Conservation (phyloP, 2,329 filamentous ascomycete species). For the Exophiala bonariae region DNA sequence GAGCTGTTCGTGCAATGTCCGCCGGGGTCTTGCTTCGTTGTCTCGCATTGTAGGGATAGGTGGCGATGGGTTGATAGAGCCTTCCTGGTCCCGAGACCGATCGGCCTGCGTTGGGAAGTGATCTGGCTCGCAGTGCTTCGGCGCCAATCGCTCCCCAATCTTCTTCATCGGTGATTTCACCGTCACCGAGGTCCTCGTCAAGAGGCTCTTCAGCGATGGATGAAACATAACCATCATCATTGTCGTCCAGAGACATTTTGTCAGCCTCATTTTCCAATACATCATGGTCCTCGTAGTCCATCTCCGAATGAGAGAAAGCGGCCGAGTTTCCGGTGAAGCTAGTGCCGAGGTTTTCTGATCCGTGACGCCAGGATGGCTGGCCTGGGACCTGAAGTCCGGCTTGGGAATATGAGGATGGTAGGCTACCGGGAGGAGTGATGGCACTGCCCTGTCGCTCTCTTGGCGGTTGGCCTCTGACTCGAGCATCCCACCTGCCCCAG, state of each 20-base stretch:
- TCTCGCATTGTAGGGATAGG: conserved; percentile 28
- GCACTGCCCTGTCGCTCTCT: conserved; percentile 29
- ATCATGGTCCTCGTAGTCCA: conserved; percentile 62
- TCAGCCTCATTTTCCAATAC: conserved; percentile 86
- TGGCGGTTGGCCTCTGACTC: conserved; percentile 63
- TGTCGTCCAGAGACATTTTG: conserved; percentile 86
- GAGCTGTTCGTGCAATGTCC: conserved; percentile 34
- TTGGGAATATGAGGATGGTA: conserved; percentile 45
- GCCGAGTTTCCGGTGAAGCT: conserved; percentile 71
- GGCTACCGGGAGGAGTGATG: conserved; percentile 38
- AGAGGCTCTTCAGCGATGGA: conserved; percentile 68
- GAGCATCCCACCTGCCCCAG: conserved; percentile 95
- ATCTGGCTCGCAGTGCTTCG: conserved; percentile 73
- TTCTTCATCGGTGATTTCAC: conserved; percentile 90
- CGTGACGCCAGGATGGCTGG: conserved; percentile 32
- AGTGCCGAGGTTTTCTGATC: conserved; percentile 43
- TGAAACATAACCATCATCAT: conserved; percentile 65
- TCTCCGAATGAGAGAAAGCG: conserved; percentile 69
- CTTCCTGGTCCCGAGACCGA: conserved; percentile 42
- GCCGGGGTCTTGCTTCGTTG: conserved; percentile 23
- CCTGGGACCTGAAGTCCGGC: conserved; percentile 50
- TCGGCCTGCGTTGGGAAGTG: conserved; percentile 41
- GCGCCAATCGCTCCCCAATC: conserved; percentile 92
- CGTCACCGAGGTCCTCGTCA: conserved; percentile 72
- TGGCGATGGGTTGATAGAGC: conserved; percentile 40